Evolutionary conservation across 139 green algal genomes (phyloP).

Genomic region (Tetradesmus obliquus): DNA sequence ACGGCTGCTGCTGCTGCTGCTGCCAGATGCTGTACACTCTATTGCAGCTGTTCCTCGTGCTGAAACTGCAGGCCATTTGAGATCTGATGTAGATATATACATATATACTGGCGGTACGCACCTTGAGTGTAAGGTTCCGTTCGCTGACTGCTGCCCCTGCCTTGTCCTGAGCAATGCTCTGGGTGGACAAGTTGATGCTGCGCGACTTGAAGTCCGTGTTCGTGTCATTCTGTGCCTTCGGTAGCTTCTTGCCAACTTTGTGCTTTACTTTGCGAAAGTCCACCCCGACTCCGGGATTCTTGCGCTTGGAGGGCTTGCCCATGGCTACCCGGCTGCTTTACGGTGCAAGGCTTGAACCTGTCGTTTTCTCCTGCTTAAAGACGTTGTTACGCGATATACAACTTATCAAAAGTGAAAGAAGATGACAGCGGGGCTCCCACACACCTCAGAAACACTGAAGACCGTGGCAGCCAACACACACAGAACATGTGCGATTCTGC

Average conservation of each 20-base stretch:
- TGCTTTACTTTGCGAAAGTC: slow-evolving; percentile 90
- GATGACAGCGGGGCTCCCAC: not conserved
- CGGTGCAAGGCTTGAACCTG: not conserved
- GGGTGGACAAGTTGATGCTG: slow-evolving; percentile 79
- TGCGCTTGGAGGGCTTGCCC: slow-evolving; percentile 57
- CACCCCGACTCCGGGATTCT: slow-evolving; percentile 84
- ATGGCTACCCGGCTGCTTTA: slow-evolving; percentile 31
- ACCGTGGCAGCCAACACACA: not conserved
- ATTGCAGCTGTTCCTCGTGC: not conserved
- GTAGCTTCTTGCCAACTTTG: slow-evolving; percentile 89
- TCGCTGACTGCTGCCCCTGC: slow-evolving; percentile 73
- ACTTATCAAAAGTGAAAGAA: too few relatives aligned
- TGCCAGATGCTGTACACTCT: not conserved
- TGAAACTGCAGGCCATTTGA: not conserved
- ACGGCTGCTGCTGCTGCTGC: not conserved
- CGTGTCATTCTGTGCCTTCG: slow-evolving; percentile 85
- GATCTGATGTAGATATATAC: not conserved
- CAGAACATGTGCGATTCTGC: not conserved
- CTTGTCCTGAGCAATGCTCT: slow-evolving; percentile 73
- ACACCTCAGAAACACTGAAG: not conserved
- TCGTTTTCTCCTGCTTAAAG: not conserved
- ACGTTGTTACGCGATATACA: too few relatives aligned
- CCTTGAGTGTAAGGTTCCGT: slow-evolving; percentile 86
- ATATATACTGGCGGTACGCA: slow-evolving; percentile 16
- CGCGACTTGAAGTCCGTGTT: slow-evolving; percentile 76